Conservation (phyloP, 495 filamentous ascomycete species). For the Talaromyces thailandensis region DNA sequence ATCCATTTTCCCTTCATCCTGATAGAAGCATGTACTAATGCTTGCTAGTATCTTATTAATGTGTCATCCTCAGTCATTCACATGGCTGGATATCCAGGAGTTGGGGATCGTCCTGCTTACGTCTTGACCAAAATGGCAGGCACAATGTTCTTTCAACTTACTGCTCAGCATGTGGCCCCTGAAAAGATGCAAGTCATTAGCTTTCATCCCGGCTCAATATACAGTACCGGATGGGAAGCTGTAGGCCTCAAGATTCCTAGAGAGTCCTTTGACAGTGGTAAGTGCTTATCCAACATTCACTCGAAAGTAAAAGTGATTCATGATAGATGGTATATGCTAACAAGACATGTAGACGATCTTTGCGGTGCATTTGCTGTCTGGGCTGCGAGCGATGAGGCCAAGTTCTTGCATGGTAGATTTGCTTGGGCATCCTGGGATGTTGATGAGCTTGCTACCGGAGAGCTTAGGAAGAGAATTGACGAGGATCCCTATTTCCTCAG, state of each 20-base stretch:
- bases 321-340: neutral
- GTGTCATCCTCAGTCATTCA: neutral
- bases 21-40: neutral
- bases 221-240: constrained; percentile 16
- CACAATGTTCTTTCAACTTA: constrained; percentile 17
- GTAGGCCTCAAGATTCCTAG: constrained; percentile 8
- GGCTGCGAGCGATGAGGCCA: constrained; percentile 34
- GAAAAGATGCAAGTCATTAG: constrained; percentile 28
- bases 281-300: neutral
- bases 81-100: neutral
- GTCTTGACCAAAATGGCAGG: neutral
- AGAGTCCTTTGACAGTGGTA: constrained; percentile 29
- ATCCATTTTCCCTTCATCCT: neutral
- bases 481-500: constrained; percentile 19
- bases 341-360: constrained; percentile 21
- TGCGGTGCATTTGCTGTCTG: constrained; percentile 41
- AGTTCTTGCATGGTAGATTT: constrained; percentile 40
- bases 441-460: constrained; percentile 25
- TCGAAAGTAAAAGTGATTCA: neutral
- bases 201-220: constrained; percentile 33
- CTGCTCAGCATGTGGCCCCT: constrained; percentile 19
- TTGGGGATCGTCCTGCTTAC: neutral
- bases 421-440: constrained; percentile 45
- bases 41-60: neutral
- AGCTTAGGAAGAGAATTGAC: constrained; percentile 23